Conservation (phyloP, 2,329 filamentous ascomycete species). For the Ophiostoma fasciatum region DNA sequence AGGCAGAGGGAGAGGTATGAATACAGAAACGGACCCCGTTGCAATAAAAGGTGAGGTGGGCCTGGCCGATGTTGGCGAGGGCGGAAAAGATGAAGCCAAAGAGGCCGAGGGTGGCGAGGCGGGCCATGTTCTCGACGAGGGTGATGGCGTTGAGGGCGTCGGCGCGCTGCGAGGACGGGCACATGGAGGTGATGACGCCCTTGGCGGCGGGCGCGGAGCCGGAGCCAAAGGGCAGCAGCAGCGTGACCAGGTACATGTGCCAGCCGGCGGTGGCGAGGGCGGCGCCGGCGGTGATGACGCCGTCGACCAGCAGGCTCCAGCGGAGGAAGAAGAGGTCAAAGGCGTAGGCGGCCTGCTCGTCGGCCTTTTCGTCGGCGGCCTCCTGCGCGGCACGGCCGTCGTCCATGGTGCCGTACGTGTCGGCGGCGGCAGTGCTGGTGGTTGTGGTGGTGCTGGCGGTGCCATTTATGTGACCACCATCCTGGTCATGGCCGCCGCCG, state of each 20-base stretch:
- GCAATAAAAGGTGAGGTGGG: constrained; percentile 49
- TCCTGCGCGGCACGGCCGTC: neutral
- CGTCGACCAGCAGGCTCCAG: constrained; percentile 51
- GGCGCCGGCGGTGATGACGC: constrained; percentile 45
- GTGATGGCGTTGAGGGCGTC: constrained; percentile 57
- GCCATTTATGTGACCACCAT: too few relatives aligned
- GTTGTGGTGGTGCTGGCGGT: too few relatives aligned
- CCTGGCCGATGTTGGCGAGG: constrained; percentile 42
- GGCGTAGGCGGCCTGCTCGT: constrained; percentile 30
- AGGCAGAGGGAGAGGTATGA: too few relatives aligned
- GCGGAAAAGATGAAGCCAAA: constrained; percentile 54
- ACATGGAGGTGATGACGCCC: constrained; percentile 60
- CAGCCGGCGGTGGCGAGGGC: constrained; percentile 47
- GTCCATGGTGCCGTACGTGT: neutral
- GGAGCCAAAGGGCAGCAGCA: constrained; percentile 51
- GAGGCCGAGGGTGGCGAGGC: constrained; percentile 45
- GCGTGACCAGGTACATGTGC: constrained; percentile 55
- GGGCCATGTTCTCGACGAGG: constrained; percentile 53
- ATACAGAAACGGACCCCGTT: constrained; percentile 45
- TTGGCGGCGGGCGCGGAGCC: constrained; percentile 57
- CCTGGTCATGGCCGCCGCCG: too few relatives aligned
- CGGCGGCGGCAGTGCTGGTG: neutral
- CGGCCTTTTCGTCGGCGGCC: neutral
- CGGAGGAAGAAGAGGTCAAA: constrained; percentile 56
- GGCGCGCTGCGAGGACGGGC: constrained; percentile 41